These are phyloP conservation scores for Diaporthe sp. DNA, from an alignment of 2,329 filamentous ascomycete species.

Conservation along the genomic window DNA sequence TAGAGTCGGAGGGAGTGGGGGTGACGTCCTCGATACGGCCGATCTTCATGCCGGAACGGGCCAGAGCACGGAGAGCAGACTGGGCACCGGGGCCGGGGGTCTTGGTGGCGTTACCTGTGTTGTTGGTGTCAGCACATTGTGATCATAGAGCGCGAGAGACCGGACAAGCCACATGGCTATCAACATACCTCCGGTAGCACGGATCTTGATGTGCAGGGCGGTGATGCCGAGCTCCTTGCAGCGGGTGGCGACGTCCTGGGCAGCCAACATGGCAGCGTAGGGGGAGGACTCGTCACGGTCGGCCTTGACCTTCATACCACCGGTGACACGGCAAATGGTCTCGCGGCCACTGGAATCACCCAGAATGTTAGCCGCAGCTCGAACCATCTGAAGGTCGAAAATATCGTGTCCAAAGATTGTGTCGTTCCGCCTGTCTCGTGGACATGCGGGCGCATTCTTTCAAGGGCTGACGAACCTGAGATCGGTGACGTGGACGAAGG, in stretches of 20 bases:
- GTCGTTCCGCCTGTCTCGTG: constrained; percentile 23
- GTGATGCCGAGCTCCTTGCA: constrained; percentile 82
- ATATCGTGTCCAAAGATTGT: background rate
- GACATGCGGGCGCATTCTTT: constrained; percentile 40
- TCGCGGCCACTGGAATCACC: constrained; percentile 93
- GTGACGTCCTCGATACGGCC: constrained; percentile 99
- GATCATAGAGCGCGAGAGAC: background rate
- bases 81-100: constrained; percentile 99
- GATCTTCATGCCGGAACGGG: constrained; percentile 99
- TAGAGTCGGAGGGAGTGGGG: constrained; percentile 98
- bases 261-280: constrained; percentile 99
- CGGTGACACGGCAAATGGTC: constrained; percentile 99
- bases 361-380: constrained; percentile 72
- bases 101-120: constrained; percentile 96
- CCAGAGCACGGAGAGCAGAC: constrained; percentile 97
- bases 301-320: constrained; percentile 99
- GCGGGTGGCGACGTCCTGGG: constrained; percentile 95
- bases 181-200: constrained; percentile 92
- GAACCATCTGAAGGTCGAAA: constrained; percentile 30
- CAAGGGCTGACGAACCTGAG: constrained; percentile 76
- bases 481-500: constrained; percentile 99
- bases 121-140: constrained; percentile 6
- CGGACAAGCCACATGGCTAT: background rate
- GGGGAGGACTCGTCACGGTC: constrained; percentile 99
- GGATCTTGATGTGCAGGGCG: constrained; percentile 99